Conservation (phyloP, 2,329 filamentous ascomycete species). For the Diplocarpon rosae region DNA sequence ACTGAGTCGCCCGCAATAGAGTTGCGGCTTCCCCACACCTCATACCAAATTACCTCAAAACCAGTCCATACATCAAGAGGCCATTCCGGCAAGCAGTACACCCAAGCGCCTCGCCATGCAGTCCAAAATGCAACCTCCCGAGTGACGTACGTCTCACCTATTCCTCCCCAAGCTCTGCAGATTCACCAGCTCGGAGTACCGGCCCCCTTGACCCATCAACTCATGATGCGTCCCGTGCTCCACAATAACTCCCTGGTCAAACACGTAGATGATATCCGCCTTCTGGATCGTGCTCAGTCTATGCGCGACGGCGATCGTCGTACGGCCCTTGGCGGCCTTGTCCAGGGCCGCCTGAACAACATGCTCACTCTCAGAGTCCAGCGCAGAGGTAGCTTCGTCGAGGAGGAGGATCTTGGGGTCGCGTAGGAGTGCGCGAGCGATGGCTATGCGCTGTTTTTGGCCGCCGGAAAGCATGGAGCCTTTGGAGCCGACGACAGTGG, state of each 20-base stretch:
- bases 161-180: slow-evolving; percentile 64
- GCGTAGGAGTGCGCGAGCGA: slow-evolving; percentile 82
- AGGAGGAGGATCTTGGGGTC: slow-evolving; percentile 79
- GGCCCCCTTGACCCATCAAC: slow-evolving; percentile 56
- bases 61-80: no score
- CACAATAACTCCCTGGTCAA: slow-evolving; percentile 77
- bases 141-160: background rate
- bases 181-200: slow-evolving; percentile 71
- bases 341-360: slow-evolving; percentile 75
- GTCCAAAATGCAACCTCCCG: background rate
- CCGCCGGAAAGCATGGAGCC: slow-evolving; percentile 78
- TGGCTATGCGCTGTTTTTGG: slow-evolving; percentile 86
- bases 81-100: no score
- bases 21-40: no score
- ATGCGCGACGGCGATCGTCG: slow-evolving; percentile 91
- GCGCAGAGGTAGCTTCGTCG: slow-evolving; percentile 68
- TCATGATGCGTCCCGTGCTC: slow-evolving; percentile 74
- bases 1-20: no score
- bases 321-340: slow-evolving; percentile 70
- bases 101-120: background rate
- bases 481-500: slow-evolving; percentile 77
- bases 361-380: slow-evolving; percentile 69
- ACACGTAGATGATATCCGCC: slow-evolving; percentile 92
- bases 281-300: slow-evolving; percentile 87
- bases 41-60: no score